These are phyloP conservation scores for Pichia sp. DNA, from an alignment of 1,139 yeast species.

Conservation along the genomic window DNA sequence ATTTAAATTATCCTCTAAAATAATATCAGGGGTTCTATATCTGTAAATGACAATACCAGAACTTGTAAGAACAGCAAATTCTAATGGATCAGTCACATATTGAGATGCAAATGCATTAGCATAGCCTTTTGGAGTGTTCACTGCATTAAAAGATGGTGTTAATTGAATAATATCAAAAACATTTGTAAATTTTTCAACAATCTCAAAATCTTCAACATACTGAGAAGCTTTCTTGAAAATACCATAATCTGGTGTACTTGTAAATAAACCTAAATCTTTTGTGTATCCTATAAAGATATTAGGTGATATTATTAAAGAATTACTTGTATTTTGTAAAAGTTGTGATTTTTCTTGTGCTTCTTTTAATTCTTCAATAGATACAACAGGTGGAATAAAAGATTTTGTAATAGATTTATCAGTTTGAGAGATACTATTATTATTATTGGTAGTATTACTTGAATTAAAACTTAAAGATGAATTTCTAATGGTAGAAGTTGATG, in stretches of 20 bases:
- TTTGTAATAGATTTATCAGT: slow-evolving; percentile 23
- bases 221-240: slow-evolving; percentile 63
- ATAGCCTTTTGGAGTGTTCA: slow-evolving; percentile 69
- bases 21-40: slow-evolving; percentile 72
- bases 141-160: slow-evolving; percentile 65
- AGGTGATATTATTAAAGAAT: slow-evolving; percentile 62
- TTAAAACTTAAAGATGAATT: neutral
- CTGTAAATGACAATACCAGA: slow-evolving; percentile 72
- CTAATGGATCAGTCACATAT: slow-evolving; percentile 55
- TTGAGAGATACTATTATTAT: neutral
- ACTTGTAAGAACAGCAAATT: slow-evolving; percentile 76
- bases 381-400: slow-evolving; percentile 18
- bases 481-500: neutral
- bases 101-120: slow-evolving; percentile 83
- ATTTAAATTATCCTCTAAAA: slow-evolving; percentile 62
- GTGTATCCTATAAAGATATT: slow-evolving; percentile 60
- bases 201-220: slow-evolving; percentile 77
- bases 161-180: slow-evolving; percentile 70
- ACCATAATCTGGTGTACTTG: slow-evolving; percentile 80
- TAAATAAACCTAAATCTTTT: slow-evolving; percentile 46
- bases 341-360: slow-evolving; percentile 29
- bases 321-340: slow-evolving; percentile 41
- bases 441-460: neutral
- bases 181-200: slow-evolving; percentile 50
- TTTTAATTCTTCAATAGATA: slow-evolving; percentile 28